phyloP scores from a whole-genome alignment of 371 early-diverging fungal species.

The Chytridium lagenaria region DNA sequence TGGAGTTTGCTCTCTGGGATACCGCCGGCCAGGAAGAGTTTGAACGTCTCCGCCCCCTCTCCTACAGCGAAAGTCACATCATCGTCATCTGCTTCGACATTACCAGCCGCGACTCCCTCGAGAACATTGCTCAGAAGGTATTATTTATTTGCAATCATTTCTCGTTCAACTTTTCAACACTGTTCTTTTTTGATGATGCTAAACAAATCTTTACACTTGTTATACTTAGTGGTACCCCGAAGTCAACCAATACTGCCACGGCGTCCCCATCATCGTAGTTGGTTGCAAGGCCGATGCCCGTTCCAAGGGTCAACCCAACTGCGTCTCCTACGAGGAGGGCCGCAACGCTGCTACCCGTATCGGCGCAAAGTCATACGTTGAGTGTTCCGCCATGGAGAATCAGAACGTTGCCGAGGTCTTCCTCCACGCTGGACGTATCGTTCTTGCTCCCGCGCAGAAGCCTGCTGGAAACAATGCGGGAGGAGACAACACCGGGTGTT shows the following conservation, averaged over 20 bases:
- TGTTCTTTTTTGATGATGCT: too few species aligned
- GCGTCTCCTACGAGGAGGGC: slow-evolving; percentile 81
- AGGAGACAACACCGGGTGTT: too few species aligned
- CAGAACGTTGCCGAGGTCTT: slow-evolving; percentile 95
- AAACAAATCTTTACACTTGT: slow-evolving; percentile 28
- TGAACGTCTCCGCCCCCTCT: slow-evolving; percentile 91
- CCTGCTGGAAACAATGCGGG: too few species aligned
- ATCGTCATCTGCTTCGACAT: slow-evolving; percentile 70
- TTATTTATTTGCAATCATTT: not conserved
- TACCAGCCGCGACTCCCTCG: slow-evolving; percentile 79
- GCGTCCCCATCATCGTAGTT: slow-evolving; percentile 86
- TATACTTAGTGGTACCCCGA: slow-evolving; percentile 89
- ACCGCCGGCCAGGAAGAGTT: slow-evolving; percentile 96
- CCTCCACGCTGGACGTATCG: slow-evolving; percentile 88
- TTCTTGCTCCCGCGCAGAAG: slow-evolving; percentile 22
- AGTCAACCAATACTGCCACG: slow-evolving; percentile 87
- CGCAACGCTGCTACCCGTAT: slow-evolving; percentile 63
- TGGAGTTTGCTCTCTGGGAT: slow-evolving; percentile 93
- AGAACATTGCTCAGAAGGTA: slow-evolving; percentile 74
- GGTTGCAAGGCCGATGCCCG: slow-evolving; percentile 93
- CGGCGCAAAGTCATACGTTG: slow-evolving; percentile 89
- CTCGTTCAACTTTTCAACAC: slow-evolving; percentile 13
- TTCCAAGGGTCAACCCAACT: slow-evolving; percentile 79
- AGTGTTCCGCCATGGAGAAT: slow-evolving; percentile 93
- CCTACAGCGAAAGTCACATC: slow-evolving; percentile 92